Evolutionary conservation across 2,329 filamentous ascomycete species (phyloP), one percentile per base, ranked within the genome.

Genomic region (Drechslerella coelobrocha): DNA sequence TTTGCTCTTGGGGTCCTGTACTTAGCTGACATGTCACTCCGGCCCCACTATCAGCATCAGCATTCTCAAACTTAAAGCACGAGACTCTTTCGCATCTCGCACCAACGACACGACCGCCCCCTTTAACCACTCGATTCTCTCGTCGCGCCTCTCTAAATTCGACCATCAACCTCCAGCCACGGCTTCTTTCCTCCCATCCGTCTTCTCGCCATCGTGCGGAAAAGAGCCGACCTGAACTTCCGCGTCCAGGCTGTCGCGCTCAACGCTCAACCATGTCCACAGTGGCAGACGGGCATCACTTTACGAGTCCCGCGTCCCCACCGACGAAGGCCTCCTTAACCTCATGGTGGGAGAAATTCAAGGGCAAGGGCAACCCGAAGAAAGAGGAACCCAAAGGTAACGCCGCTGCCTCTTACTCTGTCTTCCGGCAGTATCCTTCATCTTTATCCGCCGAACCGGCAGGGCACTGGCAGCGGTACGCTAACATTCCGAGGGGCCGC

Each of bases 331-430:
- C 91, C 78, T 92, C 96, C 78, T 83, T 97, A 75, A 89, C 92
- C 75, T 95, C 90, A 69, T 99, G 94, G 94, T 97, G 94, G 94
- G 96, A 92, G 80, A 88, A 88, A 76, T 97, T 99, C 81, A 94
- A 94, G 81, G 85, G 89, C 59, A 74, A 72, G 53, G 73, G 69
- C 73, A 81, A 83, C 57, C 85, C 86, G 77, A 85, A 84, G 76
- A 83, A 85, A 72, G 86, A 88, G 73, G 83, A 84, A 68, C 86
- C 72, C 41, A 75, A 75, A 73, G 75, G 73, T 75, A 41, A 8
- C 37, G n/a, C 41, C 34, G 17, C 50, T 54, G 21, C 41, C 52
- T 19, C 9, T 55, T 12, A 17, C 26, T 26, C 27, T 34, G 29
- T 39, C 21, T 14, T 19, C 41, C 53, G 31, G 17, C 29, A 23